Percentiles rank a stretch among this genome's conserved stretches.
Evolutionary conservation across 2,329 filamentous ascomycete species (phyloP).

Genomic region (Rutstroemia sp.): DNA sequence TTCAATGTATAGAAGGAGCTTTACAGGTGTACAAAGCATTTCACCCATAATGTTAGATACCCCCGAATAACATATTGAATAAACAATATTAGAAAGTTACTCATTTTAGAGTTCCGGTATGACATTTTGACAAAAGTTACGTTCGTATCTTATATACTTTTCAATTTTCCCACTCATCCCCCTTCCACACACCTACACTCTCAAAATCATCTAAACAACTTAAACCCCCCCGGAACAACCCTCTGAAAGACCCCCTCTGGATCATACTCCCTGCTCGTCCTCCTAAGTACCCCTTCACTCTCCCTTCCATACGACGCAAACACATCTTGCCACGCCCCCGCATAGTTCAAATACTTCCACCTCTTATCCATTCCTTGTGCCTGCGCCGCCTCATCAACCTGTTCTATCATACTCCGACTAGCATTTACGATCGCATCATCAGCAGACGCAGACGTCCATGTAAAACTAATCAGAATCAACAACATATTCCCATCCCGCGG

Average conservation of each 20-base stretch:
- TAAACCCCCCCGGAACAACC: constrained; percentile 12
- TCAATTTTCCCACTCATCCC: too few relatives aligned
- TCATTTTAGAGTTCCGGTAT: too few relatives aligned
- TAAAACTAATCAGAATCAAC: not conserved
- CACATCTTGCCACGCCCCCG: not conserved
- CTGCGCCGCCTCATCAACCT: not conserved
- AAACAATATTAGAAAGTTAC: too few relatives aligned
- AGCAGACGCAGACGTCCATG: not conserved
- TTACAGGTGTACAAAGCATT: not conserved
- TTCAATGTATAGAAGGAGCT: constrained; percentile 24
- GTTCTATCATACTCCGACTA: not conserved
- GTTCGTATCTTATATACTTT: too few relatives aligned
- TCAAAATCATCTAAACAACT: constrained; percentile 31
- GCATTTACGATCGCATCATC: not conserved
- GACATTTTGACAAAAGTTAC: too few relatives aligned
- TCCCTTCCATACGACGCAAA: not conserved
- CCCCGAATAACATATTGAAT: too few relatives aligned
- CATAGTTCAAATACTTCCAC: not conserved
- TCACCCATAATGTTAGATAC: too few relatives aligned
- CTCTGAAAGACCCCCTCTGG: constrained; percentile 12
- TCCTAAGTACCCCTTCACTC: not conserved
- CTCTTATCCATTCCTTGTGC: not conserved
- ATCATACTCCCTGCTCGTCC: constrained; percentile 12
- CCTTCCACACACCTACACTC: too few relatives aligned
- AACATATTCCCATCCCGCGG: not conserved